Evolutionary conservation across 2,329 filamentous ascomycete species (phyloP).

Genomic region (Allantophomopsis lycopodina): DNA sequence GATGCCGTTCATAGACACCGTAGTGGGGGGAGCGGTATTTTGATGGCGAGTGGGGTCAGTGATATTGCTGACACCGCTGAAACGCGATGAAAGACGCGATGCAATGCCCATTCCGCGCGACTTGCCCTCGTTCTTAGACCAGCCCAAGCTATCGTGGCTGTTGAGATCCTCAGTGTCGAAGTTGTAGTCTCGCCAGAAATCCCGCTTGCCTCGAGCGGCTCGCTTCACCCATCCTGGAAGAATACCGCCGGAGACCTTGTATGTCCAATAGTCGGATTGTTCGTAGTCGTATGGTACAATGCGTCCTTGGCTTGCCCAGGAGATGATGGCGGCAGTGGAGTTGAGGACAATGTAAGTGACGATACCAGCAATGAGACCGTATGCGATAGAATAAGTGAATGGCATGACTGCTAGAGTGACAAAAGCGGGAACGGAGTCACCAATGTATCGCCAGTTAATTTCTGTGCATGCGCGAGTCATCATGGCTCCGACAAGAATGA

Average conservation of each 20-base stretch:
- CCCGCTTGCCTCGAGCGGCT: conserved; percentile 49
- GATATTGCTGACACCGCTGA: no score
- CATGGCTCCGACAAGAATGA: conserved; percentile 77
- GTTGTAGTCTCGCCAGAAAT: conserved; percentile 49
- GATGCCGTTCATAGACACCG: no score
- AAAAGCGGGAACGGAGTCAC: conserved; percentile 75
- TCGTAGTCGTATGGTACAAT: conserved; percentile 64
- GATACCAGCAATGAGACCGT: conserved; percentile 71
- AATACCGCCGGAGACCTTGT: conserved; percentile 59
- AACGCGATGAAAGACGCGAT: no score
- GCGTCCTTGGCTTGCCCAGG: conserved; percentile 50
- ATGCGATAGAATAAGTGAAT: conserved; percentile 79
- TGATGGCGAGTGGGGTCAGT: no score
- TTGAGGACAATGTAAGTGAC: conserved; percentile 68
- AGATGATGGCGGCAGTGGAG: conserved; percentile 52
- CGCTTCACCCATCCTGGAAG: conserved; percentile 62
- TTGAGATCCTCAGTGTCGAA: background rate
- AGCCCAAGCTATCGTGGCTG: background rate
- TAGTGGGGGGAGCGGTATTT: no score
- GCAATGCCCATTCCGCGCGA: no score
- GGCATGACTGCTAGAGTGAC: conserved; percentile 77
- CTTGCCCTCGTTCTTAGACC: no score
- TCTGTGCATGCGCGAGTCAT: conserved; percentile 69
- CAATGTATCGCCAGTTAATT: conserved; percentile 82
- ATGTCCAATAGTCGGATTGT: conserved; percentile 70